Percentiles rank a stretch among this genome's conserved stretches.
Evolutionary conservation across 805 yeast genomes (phyloP).

Genomic region (Wickerhamomyces tratensis): DNA sequence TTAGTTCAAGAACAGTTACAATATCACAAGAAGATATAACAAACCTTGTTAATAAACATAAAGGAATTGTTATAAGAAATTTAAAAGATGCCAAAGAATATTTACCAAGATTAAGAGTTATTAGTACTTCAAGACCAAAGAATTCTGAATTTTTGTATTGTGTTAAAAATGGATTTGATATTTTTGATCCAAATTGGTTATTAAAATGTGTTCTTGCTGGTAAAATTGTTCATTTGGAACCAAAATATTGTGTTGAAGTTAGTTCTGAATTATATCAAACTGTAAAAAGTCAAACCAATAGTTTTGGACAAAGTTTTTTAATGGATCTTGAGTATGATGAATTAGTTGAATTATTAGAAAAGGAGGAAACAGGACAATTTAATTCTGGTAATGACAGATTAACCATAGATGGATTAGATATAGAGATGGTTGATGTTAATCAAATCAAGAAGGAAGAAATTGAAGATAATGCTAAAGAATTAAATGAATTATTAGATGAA

Average conservation of each 20-base stretch:
- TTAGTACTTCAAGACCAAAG: slow-evolving; percentile 30
- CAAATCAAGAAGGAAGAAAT: neutral
- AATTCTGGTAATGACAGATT: slow-evolving; percentile 2
- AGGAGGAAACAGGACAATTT: slow-evolving; percentile 2
- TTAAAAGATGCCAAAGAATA: slow-evolving; percentile 12
- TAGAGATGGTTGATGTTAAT: slow-evolving; percentile 5
- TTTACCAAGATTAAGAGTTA: slow-evolving; percentile 15
- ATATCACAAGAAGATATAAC: slow-evolving; percentile 27
- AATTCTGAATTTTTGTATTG: neutral
- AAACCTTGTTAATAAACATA: slow-evolving; percentile 31
- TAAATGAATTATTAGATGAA: slow-evolving; percentile 7
- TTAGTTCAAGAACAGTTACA: neutral
- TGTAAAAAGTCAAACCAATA: slow-evolving; percentile 36
- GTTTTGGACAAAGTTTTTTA: slow-evolving; percentile 52
- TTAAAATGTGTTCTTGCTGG: slow-evolving; percentile 46
- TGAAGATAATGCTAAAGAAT: slow-evolving; percentile 1
- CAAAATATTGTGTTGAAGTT: slow-evolving; percentile 41
- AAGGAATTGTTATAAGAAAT: slow-evolving; percentile 37
- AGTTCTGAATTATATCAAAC: slow-evolving; percentile 18
- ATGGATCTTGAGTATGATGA: slow-evolving; percentile 14
- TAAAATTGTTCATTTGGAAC: slow-evolving; percentile 44
- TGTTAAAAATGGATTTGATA: slow-evolving; percentile 39
- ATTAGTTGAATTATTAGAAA: neutral
- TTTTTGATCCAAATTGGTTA: slow-evolving; percentile 65
- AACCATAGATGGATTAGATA: slow-evolving; percentile 3